Evolutionary conservation across 2,329 filamentous ascomycete species (phyloP).

Genomic region (Xylaria sp.): DNA sequence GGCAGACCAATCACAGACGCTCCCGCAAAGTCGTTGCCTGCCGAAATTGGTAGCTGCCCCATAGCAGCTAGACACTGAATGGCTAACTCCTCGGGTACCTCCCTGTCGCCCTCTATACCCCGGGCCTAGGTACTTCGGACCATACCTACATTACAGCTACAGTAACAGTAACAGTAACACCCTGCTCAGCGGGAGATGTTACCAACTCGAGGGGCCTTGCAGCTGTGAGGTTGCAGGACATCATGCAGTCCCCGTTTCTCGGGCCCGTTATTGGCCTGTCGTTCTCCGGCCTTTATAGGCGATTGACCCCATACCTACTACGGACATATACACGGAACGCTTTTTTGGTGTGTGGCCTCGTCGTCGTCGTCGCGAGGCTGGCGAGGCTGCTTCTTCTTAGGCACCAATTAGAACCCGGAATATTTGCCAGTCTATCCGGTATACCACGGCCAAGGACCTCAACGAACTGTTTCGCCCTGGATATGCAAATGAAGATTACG

Average conservation of each 20-base stretch:
- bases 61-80: constrained; percentile 12
- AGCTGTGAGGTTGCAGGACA: constrained; percentile 9
- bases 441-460: too few species aligned
- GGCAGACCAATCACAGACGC: constrained; percentile 6
- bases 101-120: too few species aligned
- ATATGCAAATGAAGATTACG: too few species aligned
- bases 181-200: neutral
- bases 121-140: too few species aligned
- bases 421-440: neutral
- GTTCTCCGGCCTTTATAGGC: constrained; percentile 5
- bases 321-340: too few species aligned
- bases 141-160: too few species aligned
- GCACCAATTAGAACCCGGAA: constrained; percentile 13
- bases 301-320: constrained; percentile 11
- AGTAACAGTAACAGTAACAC: neutral
- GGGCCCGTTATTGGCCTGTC: constrained; percentile 18
- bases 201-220: neutral
- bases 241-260: constrained; percentile 20
- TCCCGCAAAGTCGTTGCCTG: neutral
- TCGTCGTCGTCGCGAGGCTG: constrained; percentile 24
- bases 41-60: constrained; percentile 1
- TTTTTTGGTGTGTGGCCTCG: too few species aligned
- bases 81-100: too few species aligned
- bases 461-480: too few species aligned
- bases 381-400: constrained; percentile 11